These are phyloP conservation scores for Acidomyces sp. DNA, from an alignment of 495 filamentous ascomycete species.

Conservation along the genomic window DNA sequence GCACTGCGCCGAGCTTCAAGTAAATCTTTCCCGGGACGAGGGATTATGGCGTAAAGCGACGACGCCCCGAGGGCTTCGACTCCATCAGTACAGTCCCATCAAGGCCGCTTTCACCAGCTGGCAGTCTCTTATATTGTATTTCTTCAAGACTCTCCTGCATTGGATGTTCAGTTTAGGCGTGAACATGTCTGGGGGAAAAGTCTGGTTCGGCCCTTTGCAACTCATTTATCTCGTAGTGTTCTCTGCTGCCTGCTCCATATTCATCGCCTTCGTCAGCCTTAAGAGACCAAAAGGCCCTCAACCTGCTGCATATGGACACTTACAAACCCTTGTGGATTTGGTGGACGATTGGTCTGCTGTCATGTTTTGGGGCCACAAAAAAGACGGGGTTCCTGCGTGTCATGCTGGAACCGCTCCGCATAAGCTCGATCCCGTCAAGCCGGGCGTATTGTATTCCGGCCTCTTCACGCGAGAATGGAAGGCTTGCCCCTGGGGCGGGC, in stretches of 20 bases:
- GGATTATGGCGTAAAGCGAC: conserved; percentile 27
- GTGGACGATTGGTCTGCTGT: conserved; percentile 32
- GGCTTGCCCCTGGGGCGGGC: no score
- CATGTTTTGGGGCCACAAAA: conserved; percentile 2
- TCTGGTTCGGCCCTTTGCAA: conserved; percentile 24
- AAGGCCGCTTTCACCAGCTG: conserved; percentile 30
- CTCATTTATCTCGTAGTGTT: conserved; percentile 29
- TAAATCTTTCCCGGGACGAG: conserved; percentile 37
- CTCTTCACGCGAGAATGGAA: no score
- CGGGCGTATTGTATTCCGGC: no score
- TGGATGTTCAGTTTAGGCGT: conserved; percentile 35
- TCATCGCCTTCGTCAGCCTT: conserved; percentile 30
- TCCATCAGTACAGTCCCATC: conserved; percentile 20
- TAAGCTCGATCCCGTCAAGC: no score
- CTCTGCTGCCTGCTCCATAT: conserved; percentile 26
- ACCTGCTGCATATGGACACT: conserved; percentile 34
- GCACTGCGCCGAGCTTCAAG: conserved; percentile 35
- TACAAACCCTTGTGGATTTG: conserved; percentile 35
- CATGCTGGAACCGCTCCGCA: conserved; percentile 3
- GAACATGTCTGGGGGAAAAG: conserved; percentile 3
- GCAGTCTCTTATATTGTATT: conserved; percentile 33
- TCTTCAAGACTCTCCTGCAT: conserved; percentile 33
- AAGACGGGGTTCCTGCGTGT: neutral
- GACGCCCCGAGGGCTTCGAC: neutral
- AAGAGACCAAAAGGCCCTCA: conserved; percentile 29